Evolutionary conservation across 2,329 filamentous ascomycete species (phyloP), one percentile per base, ranked within the genome.

Genomic region (Colletotrichum melonis): DNA sequence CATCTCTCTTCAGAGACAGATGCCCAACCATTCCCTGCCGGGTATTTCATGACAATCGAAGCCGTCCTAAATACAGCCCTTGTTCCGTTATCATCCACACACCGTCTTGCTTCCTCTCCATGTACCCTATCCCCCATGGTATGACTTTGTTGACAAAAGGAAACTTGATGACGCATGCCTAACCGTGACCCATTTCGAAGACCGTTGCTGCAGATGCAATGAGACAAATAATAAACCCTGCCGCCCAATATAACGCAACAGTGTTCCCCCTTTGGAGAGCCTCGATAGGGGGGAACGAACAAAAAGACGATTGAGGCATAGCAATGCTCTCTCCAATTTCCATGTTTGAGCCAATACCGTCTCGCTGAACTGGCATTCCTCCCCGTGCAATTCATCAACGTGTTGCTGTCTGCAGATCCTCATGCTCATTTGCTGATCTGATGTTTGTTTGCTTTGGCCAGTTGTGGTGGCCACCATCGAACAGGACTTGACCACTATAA

Each of bases 161-260:
- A 73, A 63, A 66, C 55, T 65, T 71, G 62, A 52, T 73, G 56
- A 70, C 67, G 56, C 56, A 73, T 73, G 71, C 67, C 71, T 56
- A 71, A 71, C 71, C 71, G 49, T 73, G 57, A 70, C 56, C 67
- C 67, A 71, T 73, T 70, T 67, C 70, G 54, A 69, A 63, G 54
- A 56, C 70, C 71, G 67, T 73, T 73, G 67, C 60, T 58, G 71
- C 71, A 73, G 67, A 73, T 73, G 71, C 71, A 70, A 66, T 73
- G 60, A 73, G 67, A 70, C 62, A 73, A 65, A 73, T 42, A 66
- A 70, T 49, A 65, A 55, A 73, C 71, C 69, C 60, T 72, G 56
- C 67, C 67, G 35, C 67, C 71, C 71, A 24, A 58, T 58, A 42
- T 66, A 70, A 73, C 56, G 28, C 60, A 70, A 66, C 28, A 65